Conservation (phyloP, 345 rosid species). For the Moringa oleifera region DNA sequence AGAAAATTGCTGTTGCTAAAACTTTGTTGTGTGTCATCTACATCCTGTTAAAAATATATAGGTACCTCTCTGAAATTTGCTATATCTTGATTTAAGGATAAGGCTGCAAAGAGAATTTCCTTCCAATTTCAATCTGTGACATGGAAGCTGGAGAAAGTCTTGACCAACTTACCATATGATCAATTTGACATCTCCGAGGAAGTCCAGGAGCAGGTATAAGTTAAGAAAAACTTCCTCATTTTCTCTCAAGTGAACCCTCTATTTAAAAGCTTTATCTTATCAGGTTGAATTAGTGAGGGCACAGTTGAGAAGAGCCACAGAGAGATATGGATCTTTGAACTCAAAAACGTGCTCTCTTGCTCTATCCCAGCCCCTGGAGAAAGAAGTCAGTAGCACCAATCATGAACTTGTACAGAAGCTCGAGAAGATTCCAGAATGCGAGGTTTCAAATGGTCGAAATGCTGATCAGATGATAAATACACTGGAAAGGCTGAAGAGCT, state of each 20-base stretch:
- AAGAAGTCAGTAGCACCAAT: slow-evolving; percentile 26
- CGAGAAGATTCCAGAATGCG: slow-evolving; percentile 23
- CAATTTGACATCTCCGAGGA: slow-evolving; percentile 75
- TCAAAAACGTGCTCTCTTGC: slow-evolving; percentile 36
- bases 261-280: slow-evolving; percentile 11
- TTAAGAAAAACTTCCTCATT: slow-evolving; percentile 2
- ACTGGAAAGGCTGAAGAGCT: slow-evolving; percentile 27
- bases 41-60: slow-evolving; percentile 15
- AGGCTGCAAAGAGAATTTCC: slow-evolving; percentile 55
- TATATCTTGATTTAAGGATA: slow-evolving; percentile 59
- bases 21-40: slow-evolving; percentile 15
- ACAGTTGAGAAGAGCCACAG: slow-evolving; percentile 74
- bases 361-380: slow-evolving; percentile 41
- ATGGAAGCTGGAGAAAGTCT: slow-evolving; percentile 79
- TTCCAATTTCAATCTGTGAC: slow-evolving; percentile 81
- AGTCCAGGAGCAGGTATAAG: slow-evolving; percentile 72
- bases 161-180: slow-evolving; percentile 57
- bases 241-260: background rate
- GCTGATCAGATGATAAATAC: slow-evolving; percentile 22
- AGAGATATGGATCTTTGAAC: slow-evolving; percentile 58
- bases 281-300: slow-evolving; percentile 74
- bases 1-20: slow-evolving; percentile 10
- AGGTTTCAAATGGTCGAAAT: slow-evolving; percentile 6
- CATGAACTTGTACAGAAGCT: slow-evolving; percentile 28
- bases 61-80: slow-evolving; percentile 36